These are phyloP conservation scores for Cunninghamia lanceolata DNA, from an alignment of 75 land plant genomes.

Conservation along the genomic window DNA sequence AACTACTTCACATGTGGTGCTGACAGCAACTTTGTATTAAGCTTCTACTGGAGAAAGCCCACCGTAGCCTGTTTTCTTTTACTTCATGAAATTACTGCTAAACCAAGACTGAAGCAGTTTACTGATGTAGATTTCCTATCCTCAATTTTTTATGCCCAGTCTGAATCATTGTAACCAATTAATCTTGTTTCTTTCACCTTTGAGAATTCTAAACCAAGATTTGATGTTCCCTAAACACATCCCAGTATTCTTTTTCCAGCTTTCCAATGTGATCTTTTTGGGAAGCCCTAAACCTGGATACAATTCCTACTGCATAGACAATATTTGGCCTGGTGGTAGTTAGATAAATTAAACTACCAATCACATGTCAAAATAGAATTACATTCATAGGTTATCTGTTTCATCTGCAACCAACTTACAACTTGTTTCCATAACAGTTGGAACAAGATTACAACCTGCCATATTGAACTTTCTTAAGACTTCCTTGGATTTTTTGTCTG, in stretches of 20 bases:
- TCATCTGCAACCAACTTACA: no score
- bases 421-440: no score
- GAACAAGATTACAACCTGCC: neutral
- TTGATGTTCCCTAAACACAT: neutral
- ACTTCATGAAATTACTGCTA: neutral
- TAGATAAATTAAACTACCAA: no score
- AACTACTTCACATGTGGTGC: no score
- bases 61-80: no score
- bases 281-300: neutral
- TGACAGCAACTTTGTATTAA: no score
- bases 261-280: neutral
- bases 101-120: neutral
- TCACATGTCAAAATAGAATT: no score
- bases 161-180: neutral
- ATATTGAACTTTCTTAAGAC: neutral
- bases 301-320: no score
- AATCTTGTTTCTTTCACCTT: neutral
- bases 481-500: neutral
- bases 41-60: neutral
- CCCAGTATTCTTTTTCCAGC: neutral
- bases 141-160: neutral
- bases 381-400: no score
- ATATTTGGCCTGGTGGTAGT: no score
- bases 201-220: neutral
- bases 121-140: no score